These are phyloP conservation scores for Friedmanniomyces simplex DNA, from an alignment of 495 filamentous ascomycete genomes.

Conservation along the genomic window DNA sequence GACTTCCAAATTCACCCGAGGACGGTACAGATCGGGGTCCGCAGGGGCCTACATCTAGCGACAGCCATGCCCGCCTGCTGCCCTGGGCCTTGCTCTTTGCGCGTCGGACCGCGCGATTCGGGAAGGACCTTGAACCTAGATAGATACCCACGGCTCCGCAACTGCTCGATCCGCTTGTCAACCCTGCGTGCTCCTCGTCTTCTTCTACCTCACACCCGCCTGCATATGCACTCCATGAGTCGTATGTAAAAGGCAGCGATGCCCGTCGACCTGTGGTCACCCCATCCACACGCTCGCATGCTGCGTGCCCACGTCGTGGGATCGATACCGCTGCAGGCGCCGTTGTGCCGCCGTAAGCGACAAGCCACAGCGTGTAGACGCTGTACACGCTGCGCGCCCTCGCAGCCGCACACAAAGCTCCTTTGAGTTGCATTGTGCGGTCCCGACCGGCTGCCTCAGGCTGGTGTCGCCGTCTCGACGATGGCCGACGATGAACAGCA, in stretches of 20 bases:
- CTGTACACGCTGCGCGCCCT: slow-evolving; percentile 7
- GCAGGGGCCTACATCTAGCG: background rate
- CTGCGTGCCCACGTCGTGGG: slow-evolving; percentile 3
- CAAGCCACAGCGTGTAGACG: slow-evolving; percentile 16
- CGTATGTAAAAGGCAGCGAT: slow-evolving; percentile 5
- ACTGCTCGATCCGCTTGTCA: slow-evolving; percentile 3
- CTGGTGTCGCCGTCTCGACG: background rate
- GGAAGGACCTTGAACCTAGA: slow-evolving; percentile 2
- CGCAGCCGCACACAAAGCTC: background rate
- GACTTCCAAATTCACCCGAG: background rate
- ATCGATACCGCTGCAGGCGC: slow-evolving; percentile 10
- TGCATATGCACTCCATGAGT: slow-evolving; percentile 7
- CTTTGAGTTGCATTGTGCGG: background rate
- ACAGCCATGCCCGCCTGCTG: slow-evolving; percentile 1
- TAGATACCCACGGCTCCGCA: slow-evolving; percentile 10
- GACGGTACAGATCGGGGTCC: background rate
- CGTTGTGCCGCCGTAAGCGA: slow-evolving; percentile 1
- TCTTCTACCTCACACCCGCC: background rate
- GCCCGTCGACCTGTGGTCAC: slow-evolving; percentile 4
- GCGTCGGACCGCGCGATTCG: slow-evolving; percentile 1
- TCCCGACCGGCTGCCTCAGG: background rate
- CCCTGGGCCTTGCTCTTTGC: background rate
- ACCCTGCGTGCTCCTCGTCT: slow-evolving; percentile 1
- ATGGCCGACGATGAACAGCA: slow-evolving; percentile 17
- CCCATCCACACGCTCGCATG: slow-evolving; percentile 6